Percentiles rank a stretch among this genome's conserved stretches.
These are phyloP conservation scores for Penicillium robsamsonii DNA, from an alignment of 495 filamentous ascomycete genomes.

Conservation along the genomic window DNA sequence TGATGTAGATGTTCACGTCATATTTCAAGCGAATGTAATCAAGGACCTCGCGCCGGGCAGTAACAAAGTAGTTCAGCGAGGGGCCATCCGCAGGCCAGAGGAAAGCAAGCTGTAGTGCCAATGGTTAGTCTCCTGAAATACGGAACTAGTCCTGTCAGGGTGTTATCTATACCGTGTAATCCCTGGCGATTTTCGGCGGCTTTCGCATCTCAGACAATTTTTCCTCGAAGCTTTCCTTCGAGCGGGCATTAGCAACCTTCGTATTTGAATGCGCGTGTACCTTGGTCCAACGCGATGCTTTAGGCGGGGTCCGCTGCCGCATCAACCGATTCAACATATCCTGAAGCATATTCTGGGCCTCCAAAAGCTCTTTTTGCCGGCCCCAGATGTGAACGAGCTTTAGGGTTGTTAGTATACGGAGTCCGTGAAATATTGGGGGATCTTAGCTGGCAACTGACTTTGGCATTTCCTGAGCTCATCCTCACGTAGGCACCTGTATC, in stretches of 20 bases:
- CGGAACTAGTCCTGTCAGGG: background rate
- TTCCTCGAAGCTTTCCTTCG: background rate
- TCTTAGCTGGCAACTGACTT: background rate
- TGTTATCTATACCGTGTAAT: background rate
- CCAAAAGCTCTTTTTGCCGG: background rate
- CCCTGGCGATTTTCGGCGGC: background rate
- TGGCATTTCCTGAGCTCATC: background rate
- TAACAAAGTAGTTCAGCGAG: background rate
- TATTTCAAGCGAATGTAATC: background rate
- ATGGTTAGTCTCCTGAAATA: background rate
- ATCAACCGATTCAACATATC: background rate
- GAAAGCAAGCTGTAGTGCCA: background rate
- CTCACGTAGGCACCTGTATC: conserved; percentile 5
- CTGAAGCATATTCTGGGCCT: conserved; percentile 6
- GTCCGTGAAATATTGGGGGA: too few relatives aligned
- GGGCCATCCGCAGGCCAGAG: conserved; percentile 2
- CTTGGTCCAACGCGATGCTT: background rate
- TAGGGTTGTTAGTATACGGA: background rate
- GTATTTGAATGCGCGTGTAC: conserved; percentile 1
- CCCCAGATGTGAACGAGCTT: conserved; percentile 13
- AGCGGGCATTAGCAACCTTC: background rate
- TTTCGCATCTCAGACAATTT: background rate
- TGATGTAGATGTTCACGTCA: conserved; percentile 4
- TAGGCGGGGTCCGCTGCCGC: background rate
- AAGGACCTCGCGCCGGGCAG: background rate